Conservation (phyloP, 495 filamentous ascomycete genomes). For the Cenococcum geophilum region DNA sequence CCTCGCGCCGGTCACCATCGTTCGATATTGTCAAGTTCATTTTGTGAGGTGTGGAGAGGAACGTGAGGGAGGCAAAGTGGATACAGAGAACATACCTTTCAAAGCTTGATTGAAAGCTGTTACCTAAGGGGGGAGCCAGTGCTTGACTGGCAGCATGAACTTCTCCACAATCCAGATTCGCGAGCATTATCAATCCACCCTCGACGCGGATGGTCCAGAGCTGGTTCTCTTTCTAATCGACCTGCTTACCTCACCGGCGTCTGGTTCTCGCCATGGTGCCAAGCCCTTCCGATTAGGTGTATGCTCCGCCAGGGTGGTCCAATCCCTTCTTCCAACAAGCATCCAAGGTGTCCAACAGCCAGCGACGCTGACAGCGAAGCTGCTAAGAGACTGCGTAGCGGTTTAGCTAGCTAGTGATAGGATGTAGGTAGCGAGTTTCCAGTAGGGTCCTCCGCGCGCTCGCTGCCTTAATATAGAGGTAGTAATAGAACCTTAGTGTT, state of each 20-base stretch:
- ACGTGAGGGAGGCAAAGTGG: background rate
- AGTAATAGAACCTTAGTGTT: no score
- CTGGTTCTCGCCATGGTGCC: conserved; percentile 10
- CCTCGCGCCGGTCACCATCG: background rate
- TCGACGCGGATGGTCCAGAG: conserved; percentile 11
- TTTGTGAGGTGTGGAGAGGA: background rate
- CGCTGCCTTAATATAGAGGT: no score
- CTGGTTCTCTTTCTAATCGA: background rate
- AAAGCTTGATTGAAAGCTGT: background rate
- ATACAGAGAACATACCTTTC: background rate
- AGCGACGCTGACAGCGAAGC: no score
- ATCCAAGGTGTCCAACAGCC: conserved; percentile 5
- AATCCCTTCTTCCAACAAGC: background rate
- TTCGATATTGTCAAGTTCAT: background rate
- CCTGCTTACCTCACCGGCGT: background rate
- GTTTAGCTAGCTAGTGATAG: no score
- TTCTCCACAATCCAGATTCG: conserved; percentile 1
- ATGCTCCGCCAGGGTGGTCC: conserved; percentile 14
- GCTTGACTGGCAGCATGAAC: conserved; percentile 9
- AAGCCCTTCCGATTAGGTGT: conserved; percentile 16
- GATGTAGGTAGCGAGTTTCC: no score
- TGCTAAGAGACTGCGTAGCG: no score
- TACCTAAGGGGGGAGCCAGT: background rate
- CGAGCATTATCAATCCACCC: conserved; percentile 17
- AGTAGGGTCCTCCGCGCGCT: no score